Evolutionary conservation across 148 eudicot species (phyloP).

Genomic region (Drosera capensis): DNA sequence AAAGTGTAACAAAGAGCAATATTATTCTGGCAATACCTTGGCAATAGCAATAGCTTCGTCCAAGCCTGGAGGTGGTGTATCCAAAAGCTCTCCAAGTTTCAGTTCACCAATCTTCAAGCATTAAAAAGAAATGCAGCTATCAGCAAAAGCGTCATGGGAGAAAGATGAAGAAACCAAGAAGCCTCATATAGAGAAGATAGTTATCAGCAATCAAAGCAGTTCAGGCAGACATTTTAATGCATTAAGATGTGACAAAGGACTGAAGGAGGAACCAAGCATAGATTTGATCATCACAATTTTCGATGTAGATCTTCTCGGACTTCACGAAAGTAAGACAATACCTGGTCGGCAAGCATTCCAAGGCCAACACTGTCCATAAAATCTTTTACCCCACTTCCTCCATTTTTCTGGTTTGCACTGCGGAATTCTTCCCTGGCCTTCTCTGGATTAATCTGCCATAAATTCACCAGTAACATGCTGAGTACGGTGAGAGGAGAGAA

Average conservation of each 20-base stretch:
- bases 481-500: slow-evolving; percentile 1
- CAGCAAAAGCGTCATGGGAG: not conserved
- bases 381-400: slow-evolving; percentile 79
- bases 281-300: not conserved
- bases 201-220: too few species aligned
- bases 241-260: too few species aligned
- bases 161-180: not conserved
- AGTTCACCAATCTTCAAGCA: slow-evolving; percentile 58
- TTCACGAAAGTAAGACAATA: slow-evolving; percentile 8
- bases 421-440: slow-evolving; percentile 90
- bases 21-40: slow-evolving; percentile 25
- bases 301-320: slow-evolving; percentile 2
- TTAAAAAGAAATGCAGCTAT: too few species aligned
- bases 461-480: slow-evolving; percentile 11
- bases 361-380: slow-evolving; percentile 98
- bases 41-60: slow-evolving; percentile 97
- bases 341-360: slow-evolving; percentile 86
- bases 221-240: too few species aligned
- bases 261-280: too few species aligned
- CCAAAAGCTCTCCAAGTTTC: slow-evolving; percentile 91
- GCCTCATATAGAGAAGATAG: not conserved
- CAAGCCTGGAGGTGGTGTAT: slow-evolving; percentile 93
- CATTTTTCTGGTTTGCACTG: slow-evolving; percentile 38
- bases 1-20: not conserved
- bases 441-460: slow-evolving; percentile 81